Evolutionary conservation across 2,329 filamentous ascomycete species (phyloP).

Genomic region (Aspergillus piperis): DNA sequence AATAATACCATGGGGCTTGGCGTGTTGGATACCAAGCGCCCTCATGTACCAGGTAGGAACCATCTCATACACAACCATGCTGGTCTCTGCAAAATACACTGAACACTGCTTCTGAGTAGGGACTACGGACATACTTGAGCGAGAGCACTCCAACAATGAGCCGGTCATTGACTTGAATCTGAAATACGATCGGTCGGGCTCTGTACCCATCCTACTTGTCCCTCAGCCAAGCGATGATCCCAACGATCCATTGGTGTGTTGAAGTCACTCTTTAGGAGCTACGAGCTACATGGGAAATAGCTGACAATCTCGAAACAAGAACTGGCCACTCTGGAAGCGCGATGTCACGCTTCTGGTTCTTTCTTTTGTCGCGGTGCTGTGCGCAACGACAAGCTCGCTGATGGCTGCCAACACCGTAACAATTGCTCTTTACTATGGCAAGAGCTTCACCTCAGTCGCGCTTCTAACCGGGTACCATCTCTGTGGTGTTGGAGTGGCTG

Average conservation of each 20-base stretch:
- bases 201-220: conserved; percentile 73
- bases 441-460: conserved; percentile 73
- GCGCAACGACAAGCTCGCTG: conserved; percentile 79
- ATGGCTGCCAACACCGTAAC: conserved; percentile 86
- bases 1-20: conserved; percentile 64
- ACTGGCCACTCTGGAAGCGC: conserved; percentile 84
- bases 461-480: conserved; percentile 86
- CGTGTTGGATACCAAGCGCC: conserved; percentile 65
- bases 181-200: conserved; percentile 72
- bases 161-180: conserved; percentile 48
- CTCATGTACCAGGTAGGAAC: conserved; percentile 71
- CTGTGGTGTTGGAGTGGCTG: conserved; percentile 76
- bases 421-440: conserved; percentile 66
- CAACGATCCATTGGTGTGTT: conserved; percentile 74
- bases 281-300: not conserved
- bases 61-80: not conserved
- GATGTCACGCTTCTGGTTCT: conserved; percentile 78
- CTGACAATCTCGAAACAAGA: conserved; percentile 46
- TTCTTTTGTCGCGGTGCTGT: conserved; percentile 78
- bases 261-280: not conserved
- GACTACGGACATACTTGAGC: conserved; percentile 62
- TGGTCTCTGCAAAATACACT: not conserved
- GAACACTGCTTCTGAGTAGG: conserved; percentile 25
- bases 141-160: conserved; percentile 48
- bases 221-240: conserved; percentile 90